Conservation (phyloP, 306 rosid genomes). For the Prinsepia uniflora region DNA sequence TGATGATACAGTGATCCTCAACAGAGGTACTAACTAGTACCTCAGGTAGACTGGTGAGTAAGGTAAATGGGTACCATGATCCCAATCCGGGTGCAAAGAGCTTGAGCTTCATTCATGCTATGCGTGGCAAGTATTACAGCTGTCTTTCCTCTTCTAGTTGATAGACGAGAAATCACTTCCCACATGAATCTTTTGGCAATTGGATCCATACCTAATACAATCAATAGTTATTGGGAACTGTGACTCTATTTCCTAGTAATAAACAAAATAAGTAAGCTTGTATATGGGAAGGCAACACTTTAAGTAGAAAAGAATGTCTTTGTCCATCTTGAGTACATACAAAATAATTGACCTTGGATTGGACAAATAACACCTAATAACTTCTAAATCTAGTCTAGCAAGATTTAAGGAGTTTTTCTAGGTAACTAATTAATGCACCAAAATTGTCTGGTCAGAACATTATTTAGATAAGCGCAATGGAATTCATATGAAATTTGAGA, state of each 20-base stretch:
- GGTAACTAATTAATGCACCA: background rate
- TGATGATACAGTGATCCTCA: slow-evolving; percentile 15
- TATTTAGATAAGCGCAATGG: background rate
- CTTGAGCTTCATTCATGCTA: slow-evolving; percentile 99
- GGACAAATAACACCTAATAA: background rate
- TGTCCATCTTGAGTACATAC: background rate
- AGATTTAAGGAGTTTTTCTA: background rate
- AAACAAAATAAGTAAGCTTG: background rate
- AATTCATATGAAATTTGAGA: background rate
- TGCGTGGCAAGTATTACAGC: slow-evolving; percentile 93
- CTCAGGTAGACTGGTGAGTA: slow-evolving; percentile 28
- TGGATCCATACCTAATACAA: slow-evolving; percentile 85
- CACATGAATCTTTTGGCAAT: slow-evolving; percentile 97
- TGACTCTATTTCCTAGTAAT: background rate
- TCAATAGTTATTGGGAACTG: slow-evolving; percentile 16
- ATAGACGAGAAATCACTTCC: slow-evolving; percentile 91
- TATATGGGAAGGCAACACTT: background rate
- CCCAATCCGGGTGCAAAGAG: slow-evolving; percentile 88
- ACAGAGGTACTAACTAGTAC: slow-evolving; percentile 10
- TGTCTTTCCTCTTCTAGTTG: slow-evolving; percentile 92
- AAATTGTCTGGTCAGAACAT: background rate
- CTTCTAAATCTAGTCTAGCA: background rate
- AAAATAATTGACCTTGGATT: background rate
- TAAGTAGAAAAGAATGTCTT: background rate
- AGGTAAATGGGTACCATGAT: slow-evolving; percentile 59